These are phyloP conservation scores for Citrus hindsii DNA, from an alignment of 345 rosid species.

Conservation along the genomic window DNA sequence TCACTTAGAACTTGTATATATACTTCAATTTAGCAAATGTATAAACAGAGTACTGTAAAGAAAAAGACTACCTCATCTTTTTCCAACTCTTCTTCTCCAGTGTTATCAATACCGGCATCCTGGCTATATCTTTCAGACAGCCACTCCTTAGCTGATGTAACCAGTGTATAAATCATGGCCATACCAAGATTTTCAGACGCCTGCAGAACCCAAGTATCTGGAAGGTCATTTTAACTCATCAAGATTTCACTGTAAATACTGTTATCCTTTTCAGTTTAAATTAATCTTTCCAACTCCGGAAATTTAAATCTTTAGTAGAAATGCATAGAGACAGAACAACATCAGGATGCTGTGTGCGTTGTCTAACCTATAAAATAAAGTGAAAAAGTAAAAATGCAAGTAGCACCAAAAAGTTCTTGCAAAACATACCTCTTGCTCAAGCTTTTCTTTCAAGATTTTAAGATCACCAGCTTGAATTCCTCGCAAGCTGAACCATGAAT, in stretches of 20 bases:
- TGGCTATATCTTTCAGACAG: constrained; percentile 71
- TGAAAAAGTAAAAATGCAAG: constrained; percentile 1
- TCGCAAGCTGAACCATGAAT: constrained; percentile 52
- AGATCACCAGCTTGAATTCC: constrained; percentile 79
- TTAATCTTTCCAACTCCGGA: not conserved
- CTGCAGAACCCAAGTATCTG: constrained; percentile 33
- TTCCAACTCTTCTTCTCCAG: constrained; percentile 52
- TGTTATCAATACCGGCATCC: constrained; percentile 39
- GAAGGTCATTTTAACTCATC: not conserved
- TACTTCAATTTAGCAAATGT: not conserved
- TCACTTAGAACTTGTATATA: not conserved
- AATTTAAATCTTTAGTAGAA: not conserved
- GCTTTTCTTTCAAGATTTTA: constrained; percentile 74
- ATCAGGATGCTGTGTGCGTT: not conserved
- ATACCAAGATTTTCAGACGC: constrained; percentile 94
- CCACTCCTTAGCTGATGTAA: constrained; percentile 92
- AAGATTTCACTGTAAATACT: not conserved
- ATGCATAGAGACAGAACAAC: not conserved
- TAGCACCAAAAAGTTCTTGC: not conserved
- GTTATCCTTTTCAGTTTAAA: not conserved
- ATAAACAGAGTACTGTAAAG: not conserved
- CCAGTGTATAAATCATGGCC: constrained; percentile 94
- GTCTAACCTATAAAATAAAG: not conserved
- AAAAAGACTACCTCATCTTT: constrained; percentile 68
- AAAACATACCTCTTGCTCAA: constrained; percentile 74